Conservation (phyloP, 768 basidiomycete genomes). For the Boletus bicolor region DNA sequence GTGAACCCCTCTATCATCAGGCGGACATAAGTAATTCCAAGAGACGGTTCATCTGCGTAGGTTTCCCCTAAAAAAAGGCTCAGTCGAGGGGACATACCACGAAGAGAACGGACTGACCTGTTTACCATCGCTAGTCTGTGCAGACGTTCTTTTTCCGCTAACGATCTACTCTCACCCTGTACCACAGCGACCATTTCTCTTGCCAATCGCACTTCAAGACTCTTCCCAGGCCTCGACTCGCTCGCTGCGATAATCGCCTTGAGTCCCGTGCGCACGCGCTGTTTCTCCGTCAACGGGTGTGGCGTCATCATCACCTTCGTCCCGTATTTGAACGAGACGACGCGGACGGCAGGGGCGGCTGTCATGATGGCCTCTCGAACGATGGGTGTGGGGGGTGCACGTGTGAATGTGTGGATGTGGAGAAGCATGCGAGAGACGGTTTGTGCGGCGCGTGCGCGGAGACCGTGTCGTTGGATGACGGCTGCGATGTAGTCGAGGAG, state of each 20-base stretch:
- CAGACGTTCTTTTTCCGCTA: constrained; percentile 57
- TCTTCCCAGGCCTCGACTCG: constrained; percentile 52
- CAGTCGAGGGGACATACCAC: not conserved
- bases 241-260: constrained; percentile 67
- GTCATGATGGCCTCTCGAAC: constrained; percentile 66
- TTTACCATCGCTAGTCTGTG: constrained; percentile 76
- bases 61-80: constrained; percentile 23
- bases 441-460: constrained; percentile 57
- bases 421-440: constrained; percentile 61
- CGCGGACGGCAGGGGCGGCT: constrained; percentile 69
- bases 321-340: constrained; percentile 53
- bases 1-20: not conserved
- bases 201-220: constrained; percentile 68
- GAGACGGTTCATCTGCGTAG: constrained; percentile 12
- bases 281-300: constrained; percentile 73
- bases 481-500: constrained; percentile 66
- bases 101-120: constrained; percentile 48
- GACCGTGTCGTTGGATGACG: constrained; percentile 59
- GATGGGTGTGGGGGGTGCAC: constrained; percentile 76
- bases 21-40: not conserved
- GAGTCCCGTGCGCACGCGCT: constrained; percentile 68
- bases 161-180: constrained; percentile 56
- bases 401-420: constrained; percentile 70
- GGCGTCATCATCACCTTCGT: constrained; percentile 69
- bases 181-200: constrained; percentile 72